Base-by-base conservation (phyloP, 805 yeast species). In the Saturnispora besseyi region DNA sequence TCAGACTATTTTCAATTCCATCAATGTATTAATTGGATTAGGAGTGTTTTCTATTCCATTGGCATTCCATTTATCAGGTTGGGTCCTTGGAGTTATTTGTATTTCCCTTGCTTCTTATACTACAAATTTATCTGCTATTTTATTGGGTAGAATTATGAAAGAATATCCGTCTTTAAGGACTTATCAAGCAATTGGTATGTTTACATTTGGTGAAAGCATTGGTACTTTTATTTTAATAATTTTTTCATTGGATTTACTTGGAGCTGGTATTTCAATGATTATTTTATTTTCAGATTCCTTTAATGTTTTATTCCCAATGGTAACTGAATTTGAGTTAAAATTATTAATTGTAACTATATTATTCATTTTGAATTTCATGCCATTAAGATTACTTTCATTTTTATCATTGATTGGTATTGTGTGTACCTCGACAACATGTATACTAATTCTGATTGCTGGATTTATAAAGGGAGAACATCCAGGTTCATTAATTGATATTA, bases 1-100 rank as follows among this genome's bases (percentile, higher is more conserved):
- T 1, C 95, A 85, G 61, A 85, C 95, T 0, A 68, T 83, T 5
- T 84, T 85, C 71, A 86, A 86, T 57, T 81, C 90, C 1, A 80
- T 85, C 45, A 86, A 86, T 61, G 84, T 84, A 0, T 66, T 86
- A 29, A 79, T 86, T 55, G 95, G 95, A 0, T 76, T 86, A 36
- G 93, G 91, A 1, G 71, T 86, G 45, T 70, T 86, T 41, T 82
- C 93, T 0, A 68, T 86, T 45, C 90, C 95, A 0, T 69, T 81
- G 53, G 95, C 85, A 1, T 65, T 86, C 49, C 74, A 71, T 55
- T 72, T 80, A 42, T 73, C 89, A 1, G 95, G 95, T 3, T 79
- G 88, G 83, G 57, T 79, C 2, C 50, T 67, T 9, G 87, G 87
- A 0, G 49, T 72, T 0, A 22, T 71, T 1, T 56, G 74, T 7